Evolutionary conservation across 768 basidiomycete genomes (phyloP).

Genomic region (Chiua virens): DNA sequence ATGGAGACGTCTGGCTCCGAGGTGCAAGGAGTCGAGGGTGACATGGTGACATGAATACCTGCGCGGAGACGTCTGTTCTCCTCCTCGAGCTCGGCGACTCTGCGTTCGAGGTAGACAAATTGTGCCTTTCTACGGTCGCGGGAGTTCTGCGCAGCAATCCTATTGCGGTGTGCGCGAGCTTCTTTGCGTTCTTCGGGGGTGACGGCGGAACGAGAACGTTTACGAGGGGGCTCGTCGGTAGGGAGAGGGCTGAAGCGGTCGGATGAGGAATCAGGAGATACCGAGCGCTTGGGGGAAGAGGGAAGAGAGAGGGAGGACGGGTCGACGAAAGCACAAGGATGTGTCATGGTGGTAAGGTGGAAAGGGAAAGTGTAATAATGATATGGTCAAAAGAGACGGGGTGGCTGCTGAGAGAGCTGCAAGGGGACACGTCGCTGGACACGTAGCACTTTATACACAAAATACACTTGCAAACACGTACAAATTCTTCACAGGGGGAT

Average conservation of each 20-base stretch:
- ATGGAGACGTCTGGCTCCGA: slow-evolving; percentile 25
- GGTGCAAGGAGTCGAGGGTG: slow-evolving; percentile 12
- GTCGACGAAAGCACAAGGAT: slow-evolving; percentile 34
- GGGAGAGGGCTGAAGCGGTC: slow-evolving; percentile 10
- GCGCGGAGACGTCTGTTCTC: slow-evolving; percentile 79
- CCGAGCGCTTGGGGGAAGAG: slow-evolving; percentile 29
- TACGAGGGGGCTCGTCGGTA: slow-evolving; percentile 58
- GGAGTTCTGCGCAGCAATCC: slow-evolving; percentile 92
- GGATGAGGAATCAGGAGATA: slow-evolving; percentile 25
- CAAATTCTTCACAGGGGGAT: slow-evolving; percentile 6
- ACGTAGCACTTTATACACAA: slow-evolving; percentile 31
- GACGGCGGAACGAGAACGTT: slow-evolving; percentile 65
- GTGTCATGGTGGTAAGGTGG: slow-evolving; percentile 18
- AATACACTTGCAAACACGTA: slow-evolving; percentile 26
- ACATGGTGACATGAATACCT: slow-evolving; percentile 36
- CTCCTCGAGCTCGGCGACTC: slow-evolving; percentile 74
- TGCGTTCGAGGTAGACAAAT: slow-evolving; percentile 62
- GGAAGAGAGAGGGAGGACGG: slow-evolving; percentile 41
- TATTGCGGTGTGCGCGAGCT: slow-evolving; percentile 86
- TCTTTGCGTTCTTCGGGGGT: slow-evolving; percentile 80
- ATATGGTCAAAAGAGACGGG: slow-evolving; percentile 18
- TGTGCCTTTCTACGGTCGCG: slow-evolving; percentile 89
- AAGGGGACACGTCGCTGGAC: slow-evolving; percentile 27
- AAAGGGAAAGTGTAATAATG: slow-evolving; percentile 16
- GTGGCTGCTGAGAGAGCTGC: slow-evolving; percentile 22